Conservation (phyloP, 2,329 filamentous ascomycete genomes). For the Corniculantispora saksenae region DNA sequence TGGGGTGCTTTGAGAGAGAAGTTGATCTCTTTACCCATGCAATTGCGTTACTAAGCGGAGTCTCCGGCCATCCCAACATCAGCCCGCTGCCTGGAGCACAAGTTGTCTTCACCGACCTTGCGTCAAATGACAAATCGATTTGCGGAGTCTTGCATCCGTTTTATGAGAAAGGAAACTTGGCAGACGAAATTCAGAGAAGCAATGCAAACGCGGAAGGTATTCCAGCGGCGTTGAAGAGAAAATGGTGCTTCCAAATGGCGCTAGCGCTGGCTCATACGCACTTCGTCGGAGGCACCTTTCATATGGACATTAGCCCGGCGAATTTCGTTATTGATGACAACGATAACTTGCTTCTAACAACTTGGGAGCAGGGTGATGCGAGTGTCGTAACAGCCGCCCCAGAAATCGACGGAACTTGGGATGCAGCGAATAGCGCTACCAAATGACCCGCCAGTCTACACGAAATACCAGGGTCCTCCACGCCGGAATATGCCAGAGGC, state of each 20-base stretch:
- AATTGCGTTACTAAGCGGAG: background rate
- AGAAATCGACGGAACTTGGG: conserved; percentile 7
- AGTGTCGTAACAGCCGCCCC: conserved; percentile 23
- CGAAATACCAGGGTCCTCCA: conserved; percentile 17
- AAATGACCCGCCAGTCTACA: conserved; percentile 16
- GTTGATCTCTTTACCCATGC: background rate
- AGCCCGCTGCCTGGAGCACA: conserved; percentile 22
- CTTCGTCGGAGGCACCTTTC: conserved; percentile 26
- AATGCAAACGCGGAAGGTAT: conserved; percentile 17
- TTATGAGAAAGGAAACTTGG: conserved; percentile 20
- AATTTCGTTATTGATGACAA: conserved; percentile 29
- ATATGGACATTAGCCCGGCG: conserved; percentile 34
- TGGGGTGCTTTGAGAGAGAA: conserved; percentile 9
- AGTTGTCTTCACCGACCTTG: background rate
- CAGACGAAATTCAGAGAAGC: conserved; percentile 22
- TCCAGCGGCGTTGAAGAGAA: conserved; percentile 24
- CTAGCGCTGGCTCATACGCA: conserved; percentile 25
- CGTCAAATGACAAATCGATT: background rate
- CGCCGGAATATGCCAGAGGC: conserved; percentile 22
- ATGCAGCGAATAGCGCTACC: background rate
- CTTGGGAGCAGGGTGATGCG: conserved; percentile 31
- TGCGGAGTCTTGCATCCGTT: conserved; percentile 25
- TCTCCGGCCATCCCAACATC: conserved; percentile 26
- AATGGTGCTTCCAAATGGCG: conserved; percentile 29
- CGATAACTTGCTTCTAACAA: conserved; percentile 25